Conservation (phyloP, 192 early-diverging fungal species). For the Mortierella claussenii region DNA sequence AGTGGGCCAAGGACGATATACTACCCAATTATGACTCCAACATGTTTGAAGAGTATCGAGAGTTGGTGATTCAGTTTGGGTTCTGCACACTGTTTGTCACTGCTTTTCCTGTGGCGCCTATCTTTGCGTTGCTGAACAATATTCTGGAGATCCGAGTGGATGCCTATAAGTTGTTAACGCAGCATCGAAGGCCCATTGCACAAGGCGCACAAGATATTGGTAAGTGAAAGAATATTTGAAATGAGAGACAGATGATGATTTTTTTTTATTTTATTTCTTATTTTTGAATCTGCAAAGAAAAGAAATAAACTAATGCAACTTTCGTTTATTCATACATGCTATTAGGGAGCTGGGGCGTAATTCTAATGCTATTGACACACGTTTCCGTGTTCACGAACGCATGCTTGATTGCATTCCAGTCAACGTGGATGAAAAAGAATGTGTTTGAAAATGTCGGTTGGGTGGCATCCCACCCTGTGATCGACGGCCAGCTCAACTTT, state of each 20-base stretch:
- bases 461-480: background rate
- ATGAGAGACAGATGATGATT: background rate
- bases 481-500: background rate
- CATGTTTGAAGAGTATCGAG: conserved; percentile 54
- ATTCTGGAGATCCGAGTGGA: conserved; percentile 69
- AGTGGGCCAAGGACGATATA: conserved; percentile 59
- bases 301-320: no score
- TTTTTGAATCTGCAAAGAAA: background rate
- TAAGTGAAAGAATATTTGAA: conserved; percentile 4
- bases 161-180: conserved; percentile 53
- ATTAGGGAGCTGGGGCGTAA: conserved; percentile 54
- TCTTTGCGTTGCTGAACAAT: conserved; percentile 72
- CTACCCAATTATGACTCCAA: conserved; percentile 47
- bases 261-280: background rate
- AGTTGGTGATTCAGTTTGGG: conserved; percentile 74
- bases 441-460: conserved; percentile 18
- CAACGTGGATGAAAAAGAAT: conserved; percentile 37
- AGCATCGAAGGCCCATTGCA: conserved; percentile 43
- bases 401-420: conserved; percentile 55
- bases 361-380: conserved; percentile 44
- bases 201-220: conserved; percentile 54
- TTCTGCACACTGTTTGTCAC: conserved; percentile 74
- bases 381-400: conserved; percentile 56
- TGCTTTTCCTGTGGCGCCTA: conserved; percentile 75
- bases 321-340: no score